phyloP scores from a whole-genome alignment of 257 asterid species.

The Anisodus acutangulus region DNA sequence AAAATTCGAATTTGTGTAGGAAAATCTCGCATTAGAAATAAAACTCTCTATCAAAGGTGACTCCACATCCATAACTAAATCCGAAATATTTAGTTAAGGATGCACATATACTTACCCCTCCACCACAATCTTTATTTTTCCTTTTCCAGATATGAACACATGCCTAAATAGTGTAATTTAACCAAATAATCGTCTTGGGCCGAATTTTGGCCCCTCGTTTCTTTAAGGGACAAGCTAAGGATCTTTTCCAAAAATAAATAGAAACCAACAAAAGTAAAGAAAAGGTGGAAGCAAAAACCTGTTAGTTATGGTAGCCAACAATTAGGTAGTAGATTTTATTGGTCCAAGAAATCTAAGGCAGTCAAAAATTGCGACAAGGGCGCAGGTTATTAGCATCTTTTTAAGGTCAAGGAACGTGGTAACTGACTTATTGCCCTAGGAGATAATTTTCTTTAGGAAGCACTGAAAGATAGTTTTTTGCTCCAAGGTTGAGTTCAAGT shows the following conservation, averaged over 20 bases:
- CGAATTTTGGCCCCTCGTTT: background rate
- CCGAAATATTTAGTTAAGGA: no score
- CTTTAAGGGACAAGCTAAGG: background rate
- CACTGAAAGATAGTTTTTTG: no score
- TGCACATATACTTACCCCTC: no score
- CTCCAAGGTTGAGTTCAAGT: no score
- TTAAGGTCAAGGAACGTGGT: conserved; percentile 44
- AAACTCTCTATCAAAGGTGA: no score
- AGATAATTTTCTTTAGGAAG: no score
- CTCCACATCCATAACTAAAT: no score
- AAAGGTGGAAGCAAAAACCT: background rate
- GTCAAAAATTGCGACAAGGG: conserved; percentile 39
- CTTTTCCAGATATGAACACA: background rate
- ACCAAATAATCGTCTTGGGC: background rate
- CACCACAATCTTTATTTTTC: no score
- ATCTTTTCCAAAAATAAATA: background rate
- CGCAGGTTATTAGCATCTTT: background rate
- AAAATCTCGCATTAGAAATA: no score
- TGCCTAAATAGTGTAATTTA: no score
- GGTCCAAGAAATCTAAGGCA: conserved; percentile 40
- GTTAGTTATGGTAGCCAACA: background rate
- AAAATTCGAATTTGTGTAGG: no score
- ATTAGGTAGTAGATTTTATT: conserved; percentile 40
- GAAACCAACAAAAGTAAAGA: conserved; percentile 32
- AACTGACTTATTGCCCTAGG: background rate